Conservation (phyloP, 306 rosid species). For the Medicago arabica region DNA sequence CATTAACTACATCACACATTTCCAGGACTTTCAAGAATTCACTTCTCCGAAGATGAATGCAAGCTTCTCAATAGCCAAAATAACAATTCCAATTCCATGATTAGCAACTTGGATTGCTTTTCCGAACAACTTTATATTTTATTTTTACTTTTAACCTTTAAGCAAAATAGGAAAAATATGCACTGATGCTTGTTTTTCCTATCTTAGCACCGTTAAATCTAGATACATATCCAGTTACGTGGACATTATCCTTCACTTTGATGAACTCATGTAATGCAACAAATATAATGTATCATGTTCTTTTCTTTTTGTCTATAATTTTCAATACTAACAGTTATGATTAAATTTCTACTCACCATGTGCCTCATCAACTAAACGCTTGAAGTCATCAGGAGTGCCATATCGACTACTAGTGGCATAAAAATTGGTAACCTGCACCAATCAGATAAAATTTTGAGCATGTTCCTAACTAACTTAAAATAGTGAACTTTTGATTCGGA, state of each 20-base stretch:
- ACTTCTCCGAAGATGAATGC: neutral
- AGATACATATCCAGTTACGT: too few species aligned
- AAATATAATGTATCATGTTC: slow-evolving; percentile 5
- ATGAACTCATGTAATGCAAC: neutral
- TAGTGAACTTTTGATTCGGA: neutral
- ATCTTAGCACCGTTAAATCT: too few species aligned
- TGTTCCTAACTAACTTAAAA: slow-evolving; percentile 15
- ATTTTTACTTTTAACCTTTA: neutral
- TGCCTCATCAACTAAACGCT: slow-evolving; percentile 96
- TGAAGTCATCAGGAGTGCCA: slow-evolving; percentile 97
- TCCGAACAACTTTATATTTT: neutral
- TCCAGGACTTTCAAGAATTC: neutral
- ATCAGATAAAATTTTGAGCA: slow-evolving; percentile 37
- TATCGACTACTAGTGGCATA: slow-evolving; percentile 92
- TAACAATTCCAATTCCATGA: too few species aligned
- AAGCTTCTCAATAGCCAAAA: too few species aligned
- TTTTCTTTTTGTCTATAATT: slow-evolving; percentile 11
- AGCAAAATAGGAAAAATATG: neutral
- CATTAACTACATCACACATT: neutral
- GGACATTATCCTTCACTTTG: neutral
- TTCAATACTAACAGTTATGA: neutral
- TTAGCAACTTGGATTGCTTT: neutral
- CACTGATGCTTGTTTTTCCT: too few species aligned
- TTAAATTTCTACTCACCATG: slow-evolving; percentile 57
- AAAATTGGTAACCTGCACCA: slow-evolving; percentile 85